Base-by-base conservation (phyloP, 192 early-diverging fungal genomes). In the Podila horticola region DNA sequence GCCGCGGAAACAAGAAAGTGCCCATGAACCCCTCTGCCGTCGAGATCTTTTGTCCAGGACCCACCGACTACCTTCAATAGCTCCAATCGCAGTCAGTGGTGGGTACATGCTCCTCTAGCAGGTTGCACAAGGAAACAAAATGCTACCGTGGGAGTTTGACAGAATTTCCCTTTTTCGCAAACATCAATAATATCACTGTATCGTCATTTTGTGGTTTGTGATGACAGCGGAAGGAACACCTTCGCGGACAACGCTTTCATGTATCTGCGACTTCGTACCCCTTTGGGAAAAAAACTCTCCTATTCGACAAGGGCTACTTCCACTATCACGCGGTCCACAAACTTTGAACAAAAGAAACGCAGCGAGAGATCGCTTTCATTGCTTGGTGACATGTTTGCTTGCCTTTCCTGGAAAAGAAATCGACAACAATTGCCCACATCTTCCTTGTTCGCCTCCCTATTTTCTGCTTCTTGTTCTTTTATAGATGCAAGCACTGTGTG, bases 11-110 rank as follows among this genome's bases (percentile, higher is more conserved):
- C 61, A 88, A 88, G 38, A 5, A 72, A 11, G 41, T 9, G 12
- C 69, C 82, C 1, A 83, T 75, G 67, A 65, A 81, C 30, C 62
- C 84, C 0, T 66, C 69, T 20, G 74, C 79, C 24, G 66, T 88
- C 12, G 59, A 74, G 34, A 76, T 88, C 28, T 65, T 73, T 59
- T 88, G 86, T 50, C 86, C 86, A 62, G 73, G 75, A 22, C 67
- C 84, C 30, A 50, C 64, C 0, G 67, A 83, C n/a, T 83, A 79
- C 31, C 59, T 84, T 26, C 67, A 71, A 41, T 84, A 61, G 74
- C 52, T 11, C 5, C 20, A 15, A 45, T 45, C 41, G 41, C 41
- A 45, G 15, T 45, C 41, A 1, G 15, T 45, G 12, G 41, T 45
- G 41, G 41, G 15, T 45, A 45, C 41, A 45, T 45, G 15, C 41